Percentiles rank a stretch among this genome's conserved stretches.
Conservation (phyloP, 768 basidiomycete genomes). For the Austroboletus eburneus region DNA sequence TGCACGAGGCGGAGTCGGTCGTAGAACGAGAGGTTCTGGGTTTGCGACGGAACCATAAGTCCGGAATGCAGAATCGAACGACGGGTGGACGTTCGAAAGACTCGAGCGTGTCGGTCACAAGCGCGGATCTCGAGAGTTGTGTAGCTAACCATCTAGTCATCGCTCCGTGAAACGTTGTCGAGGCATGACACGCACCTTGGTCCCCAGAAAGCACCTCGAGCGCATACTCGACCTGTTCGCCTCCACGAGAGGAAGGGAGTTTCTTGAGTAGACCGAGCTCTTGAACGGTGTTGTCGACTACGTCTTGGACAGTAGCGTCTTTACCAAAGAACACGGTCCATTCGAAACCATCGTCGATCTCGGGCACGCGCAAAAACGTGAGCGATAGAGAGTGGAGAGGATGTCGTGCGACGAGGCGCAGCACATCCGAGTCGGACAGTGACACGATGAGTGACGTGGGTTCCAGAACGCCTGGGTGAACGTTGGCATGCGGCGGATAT, state of each 20-base stretch:
- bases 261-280: constrained; percentile 69
- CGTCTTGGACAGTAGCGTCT: constrained; percentile 50
- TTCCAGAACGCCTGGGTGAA: constrained; percentile 45
- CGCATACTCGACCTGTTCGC: constrained; percentile 60
- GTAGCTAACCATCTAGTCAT: constrained; percentile 9
- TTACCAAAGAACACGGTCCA: constrained; percentile 65
- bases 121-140: constrained; percentile 8
- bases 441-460: constrained; percentile 46
- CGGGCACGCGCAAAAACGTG: constrained; percentile 64
- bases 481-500: background rate
- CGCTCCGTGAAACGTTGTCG: too few species aligned
- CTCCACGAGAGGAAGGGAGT: constrained; percentile 64
- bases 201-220: constrained; percentile 59
- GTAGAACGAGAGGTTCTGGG: constrained; percentile 51
- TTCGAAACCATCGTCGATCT: constrained; percentile 68
- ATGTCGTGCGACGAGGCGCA: constrained; percentile 72
- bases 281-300: constrained; percentile 47
- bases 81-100: constrained; percentile 11
- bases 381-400: constrained; percentile 51
- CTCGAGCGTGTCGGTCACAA: constrained; percentile 13
- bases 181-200: constrained; percentile 40
- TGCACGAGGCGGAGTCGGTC: constrained; percentile 35
- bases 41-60: constrained; percentile 75
- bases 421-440: constrained; percentile 36
- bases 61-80: constrained; percentile 68